Base-by-base conservation (phyloP, 768 basidiomycete species). In the Gloeopeniophorella convolvens region DNA sequence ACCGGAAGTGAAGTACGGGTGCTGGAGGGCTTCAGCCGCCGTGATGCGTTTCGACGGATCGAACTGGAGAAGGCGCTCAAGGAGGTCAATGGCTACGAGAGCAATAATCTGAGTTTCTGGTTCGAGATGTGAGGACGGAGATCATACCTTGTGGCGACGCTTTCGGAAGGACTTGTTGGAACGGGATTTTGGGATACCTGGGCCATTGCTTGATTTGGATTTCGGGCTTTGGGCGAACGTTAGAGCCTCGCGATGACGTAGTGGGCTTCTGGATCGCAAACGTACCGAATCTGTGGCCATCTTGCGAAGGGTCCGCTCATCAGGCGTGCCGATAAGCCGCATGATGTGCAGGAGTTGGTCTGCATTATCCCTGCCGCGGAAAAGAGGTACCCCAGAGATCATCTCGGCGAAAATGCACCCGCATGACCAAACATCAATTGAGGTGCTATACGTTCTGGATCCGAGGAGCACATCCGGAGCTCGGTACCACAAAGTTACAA, bases 321-420 rank as follows among this genome's bases (percentile, higher is more conserved):
- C 83, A 2, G 96, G 96, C 0, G 95, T 98, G 12, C 96, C 96
- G 51, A 98, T 81, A 42, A 98, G 89, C 61, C 93, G 79, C 84
- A 98, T 94, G 63, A 99, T 99, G 61, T 95, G 92, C 37, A 92
- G 75, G n/a, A 99, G 73, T 65, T 99, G 96, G 66, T 99, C 96
- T 58, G 93, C 87, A 62, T 97, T 97, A 66, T 98, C 96, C 55
- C 95, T 75, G 18, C 96, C 96, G 57, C 95, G 78, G 76, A 99
- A 99, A 24, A 99, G 77, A 23, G 96, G 96, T 5, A 93, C 86
- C 1, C 96, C 96, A 16, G 89, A 85, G 52, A 99, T 98, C 95
- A 99, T 98, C 70, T 99, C 96, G 16, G 96, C 95, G 65, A 99
- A 96, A 63, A 99, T 99, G 65, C 96, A 98, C 9, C 96, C 96